phyloP scores from a whole-genome alignment of 495 filamentous ascomycete species.

The Bacidia gigantensis region DNA sequence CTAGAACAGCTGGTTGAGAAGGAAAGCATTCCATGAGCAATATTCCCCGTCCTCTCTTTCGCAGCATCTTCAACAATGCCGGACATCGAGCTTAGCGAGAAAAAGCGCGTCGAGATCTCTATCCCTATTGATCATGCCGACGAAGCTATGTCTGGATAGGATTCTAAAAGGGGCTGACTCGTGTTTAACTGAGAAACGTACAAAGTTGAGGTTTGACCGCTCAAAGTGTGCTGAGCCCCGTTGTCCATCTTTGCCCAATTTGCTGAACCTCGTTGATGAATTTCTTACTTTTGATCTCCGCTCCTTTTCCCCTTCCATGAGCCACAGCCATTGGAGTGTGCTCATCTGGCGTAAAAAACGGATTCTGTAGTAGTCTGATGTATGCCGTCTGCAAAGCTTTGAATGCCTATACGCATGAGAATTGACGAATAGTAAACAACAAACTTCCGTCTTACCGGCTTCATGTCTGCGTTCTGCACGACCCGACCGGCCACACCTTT shows the following conservation, averaged over 20 bases:
- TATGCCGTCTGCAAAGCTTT: slow-evolving; percentile 83
- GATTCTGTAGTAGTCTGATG: slow-evolving; percentile 78
- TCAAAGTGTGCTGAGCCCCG: slow-evolving; percentile 34
- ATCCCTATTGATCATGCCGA: too few species aligned
- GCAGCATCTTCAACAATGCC: too few species aligned
- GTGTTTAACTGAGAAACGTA: not conserved
- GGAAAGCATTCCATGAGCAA: too few species aligned
- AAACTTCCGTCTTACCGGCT: slow-evolving; percentile 27
- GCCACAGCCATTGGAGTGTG: slow-evolving; percentile 39
- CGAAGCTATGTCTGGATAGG: too few species aligned
- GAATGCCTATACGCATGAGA: slow-evolving; percentile 70
- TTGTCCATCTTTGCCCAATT: slow-evolving; percentile 59
- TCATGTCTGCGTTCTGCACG: slow-evolving; percentile 70
- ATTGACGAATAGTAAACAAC: too few species aligned
- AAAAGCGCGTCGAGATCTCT: too few species aligned
- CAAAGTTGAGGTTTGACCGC: not conserved
- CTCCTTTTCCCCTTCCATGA: slow-evolving; percentile 31
- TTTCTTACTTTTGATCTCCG: slow-evolving; percentile 63
- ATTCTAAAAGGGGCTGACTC: too few species aligned
- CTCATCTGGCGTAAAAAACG: slow-evolving; percentile 86
- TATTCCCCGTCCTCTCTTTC: too few species aligned
- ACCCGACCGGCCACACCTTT: slow-evolving; percentile 32
- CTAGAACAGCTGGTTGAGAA: too few species aligned
- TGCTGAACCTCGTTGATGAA: slow-evolving; percentile 73
- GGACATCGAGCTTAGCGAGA: too few species aligned